Evolutionary conservation across 2,329 filamentous ascomycete species (phyloP).

Genomic region (Aspergillus hiratsukae): DNA sequence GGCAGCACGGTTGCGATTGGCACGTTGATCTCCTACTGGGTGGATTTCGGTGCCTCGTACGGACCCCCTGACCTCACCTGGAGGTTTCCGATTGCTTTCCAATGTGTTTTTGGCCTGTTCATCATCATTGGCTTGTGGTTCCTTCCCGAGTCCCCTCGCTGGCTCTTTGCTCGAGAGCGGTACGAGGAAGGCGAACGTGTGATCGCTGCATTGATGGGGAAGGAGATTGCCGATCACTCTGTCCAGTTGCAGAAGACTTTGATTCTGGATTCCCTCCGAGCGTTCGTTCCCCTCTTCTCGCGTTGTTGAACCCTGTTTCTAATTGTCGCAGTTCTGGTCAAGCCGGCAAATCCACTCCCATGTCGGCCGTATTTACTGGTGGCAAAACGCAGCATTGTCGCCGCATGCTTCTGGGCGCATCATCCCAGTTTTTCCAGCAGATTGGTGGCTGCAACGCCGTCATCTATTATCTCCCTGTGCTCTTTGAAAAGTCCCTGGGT

Average conservation of each 20-base stretch:
- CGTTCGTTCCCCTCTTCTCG: slow-evolving; percentile 38
- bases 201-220: slow-evolving; percentile 47
- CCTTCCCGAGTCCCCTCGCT: slow-evolving; percentile 45
- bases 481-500: slow-evolving; percentile 46
- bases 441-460: slow-evolving; percentile 49
- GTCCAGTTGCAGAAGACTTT: slow-evolving; percentile 59
- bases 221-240: slow-evolving; percentile 50
- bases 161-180: slow-evolving; percentile 43
- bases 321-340: slow-evolving; percentile 50
- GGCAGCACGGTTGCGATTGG: slow-evolving; percentile 50
- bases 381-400: slow-evolving; percentile 38
- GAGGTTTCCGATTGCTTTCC: slow-evolving; percentile 53
- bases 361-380: slow-evolving; percentile 40
- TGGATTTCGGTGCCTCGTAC: slow-evolving; percentile 44
- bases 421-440: slow-evolving; percentile 45
- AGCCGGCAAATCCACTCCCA: slow-evolving; percentile 39
- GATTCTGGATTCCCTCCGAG: slow-evolving; percentile 62
- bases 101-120: slow-evolving; percentile 48
- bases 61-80: slow-evolving; percentile 36
- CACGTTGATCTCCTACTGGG: slow-evolving; percentile 51
- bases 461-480: slow-evolving; percentile 47
- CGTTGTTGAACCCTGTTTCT: neutral
- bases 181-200: slow-evolving; percentile 47
- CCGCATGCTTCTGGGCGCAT: slow-evolving; percentile 38
- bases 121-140: slow-evolving; percentile 41